Base-by-base conservation (phyloP, 140 eudicot species). In the Cichorium intybus region DNA sequence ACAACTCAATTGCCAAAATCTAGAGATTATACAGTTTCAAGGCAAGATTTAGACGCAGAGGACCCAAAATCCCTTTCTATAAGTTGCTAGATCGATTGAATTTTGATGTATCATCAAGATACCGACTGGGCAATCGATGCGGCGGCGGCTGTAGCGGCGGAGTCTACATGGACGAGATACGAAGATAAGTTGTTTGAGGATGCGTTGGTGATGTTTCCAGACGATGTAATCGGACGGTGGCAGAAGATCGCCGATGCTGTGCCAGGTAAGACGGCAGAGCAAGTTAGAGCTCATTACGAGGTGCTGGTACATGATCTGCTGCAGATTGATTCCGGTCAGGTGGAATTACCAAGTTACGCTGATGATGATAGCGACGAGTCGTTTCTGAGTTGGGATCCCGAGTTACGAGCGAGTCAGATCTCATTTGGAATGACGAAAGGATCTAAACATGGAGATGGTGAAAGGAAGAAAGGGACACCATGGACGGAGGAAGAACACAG, bases 401-500 rank as follows among this genome's bases (percentile, higher is more conserved):
- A 68, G 35, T 10, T 60, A 3, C 24, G 80, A 50, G 68, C 82
- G 52, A 77, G 82, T 61, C 91, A 82, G 88, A 91, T 91, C 70
- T 87, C 96, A 48, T 87, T 87, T 62, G 97, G 88, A 6, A 48
- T 75, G 15, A 45, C 28, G 2, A 85, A 76, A 17, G 37, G 52
- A 0, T 37, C 24, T 4, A 67, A 72, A 2, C 71, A 68, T 3
- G 88, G 74, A 4, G 97, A 84, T 2, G 85, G 61, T 24, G 97
- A 90, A 68, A 62, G 97, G 68, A 90, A 87, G 47, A 90, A 90
- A 51, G 97, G 97, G 6, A 87, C 95, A 2, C 97, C 97, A 4
- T 90, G 97, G 97, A 87, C 97, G 0, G 97, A 90, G 45, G 96
- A 90, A 21, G 97, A 90, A 39, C 97, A 89, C 68, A 79, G 89